A percentile compares a stretch with the other conserved stretches of the same genome.
Evolutionary conservation across 352 stramenopile genomes (phyloP).

Genomic region (Globisporangium carolinianum): DNA sequence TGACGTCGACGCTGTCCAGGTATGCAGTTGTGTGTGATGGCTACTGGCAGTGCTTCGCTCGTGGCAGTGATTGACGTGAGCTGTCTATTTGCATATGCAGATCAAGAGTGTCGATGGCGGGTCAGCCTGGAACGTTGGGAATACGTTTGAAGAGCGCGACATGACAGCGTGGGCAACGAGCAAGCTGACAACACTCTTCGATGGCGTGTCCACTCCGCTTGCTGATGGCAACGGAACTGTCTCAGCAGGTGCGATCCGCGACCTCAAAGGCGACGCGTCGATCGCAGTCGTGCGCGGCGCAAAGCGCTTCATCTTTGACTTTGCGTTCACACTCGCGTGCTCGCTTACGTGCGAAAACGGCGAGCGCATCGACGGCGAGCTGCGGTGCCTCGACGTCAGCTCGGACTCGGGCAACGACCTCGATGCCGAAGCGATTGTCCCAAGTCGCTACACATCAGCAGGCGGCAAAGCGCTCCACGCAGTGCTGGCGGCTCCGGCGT

Average conservation of each 20-base stretch:
- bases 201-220: conserved; percentile 29
- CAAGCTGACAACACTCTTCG: conserved; percentile 60
- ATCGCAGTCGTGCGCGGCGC: conserved; percentile 89
- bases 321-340: conserved; percentile 55
- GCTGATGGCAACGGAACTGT: conserved; percentile 31
- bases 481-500: conserved; percentile 36
- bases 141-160: conserved; percentile 92
- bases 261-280: conserved; percentile 89
- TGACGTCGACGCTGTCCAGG: conserved; percentile 53
- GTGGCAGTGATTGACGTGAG: neutral
- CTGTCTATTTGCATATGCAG: neutral
- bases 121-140: conserved; percentile 91
- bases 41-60: neutral
- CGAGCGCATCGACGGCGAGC: conserved; percentile 31
- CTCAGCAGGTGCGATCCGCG: conserved; percentile 55
- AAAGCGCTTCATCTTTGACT: conserved; percentile 91
- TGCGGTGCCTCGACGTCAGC: conserved; percentile 81
- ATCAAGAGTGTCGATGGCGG: conserved; percentile 81
- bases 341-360: conserved; percentile 22
- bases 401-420: conserved; percentile 67
- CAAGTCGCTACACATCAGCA: conserved; percentile 62
- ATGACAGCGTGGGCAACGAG: conserved; percentile 84
- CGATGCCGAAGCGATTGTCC: conserved; percentile 63
- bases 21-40: neutral
- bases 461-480: conserved; percentile 64